Conservation (phyloP, 495 filamentous ascomycete genomes). For the Rostrohypoxylon terebratum region DNA sequence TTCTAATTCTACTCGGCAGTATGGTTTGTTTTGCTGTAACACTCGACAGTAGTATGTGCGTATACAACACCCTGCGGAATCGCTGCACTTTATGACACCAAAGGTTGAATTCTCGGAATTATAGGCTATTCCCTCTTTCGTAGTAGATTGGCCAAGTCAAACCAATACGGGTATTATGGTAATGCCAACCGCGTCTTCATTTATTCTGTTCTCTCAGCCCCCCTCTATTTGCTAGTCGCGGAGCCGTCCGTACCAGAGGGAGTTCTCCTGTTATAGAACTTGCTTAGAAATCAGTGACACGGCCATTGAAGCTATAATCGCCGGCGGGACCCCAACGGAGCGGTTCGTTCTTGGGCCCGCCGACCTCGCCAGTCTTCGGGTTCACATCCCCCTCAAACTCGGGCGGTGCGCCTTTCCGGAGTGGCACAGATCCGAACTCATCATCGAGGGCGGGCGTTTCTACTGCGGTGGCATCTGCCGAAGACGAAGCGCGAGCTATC, state of each 20-base stretch:
- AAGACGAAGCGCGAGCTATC: neutral
- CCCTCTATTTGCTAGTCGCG: neutral
- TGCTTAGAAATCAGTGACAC: slow-evolving; percentile 90
- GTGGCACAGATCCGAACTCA: slow-evolving; percentile 33
- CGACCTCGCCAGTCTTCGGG: slow-evolving; percentile 95
- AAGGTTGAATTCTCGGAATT: no score
- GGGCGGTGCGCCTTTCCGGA: slow-evolving; percentile 73
- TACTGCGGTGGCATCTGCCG: neutral
- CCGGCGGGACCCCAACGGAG: slow-evolving; percentile 82
- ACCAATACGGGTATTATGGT: no score
- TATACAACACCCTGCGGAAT: no score
- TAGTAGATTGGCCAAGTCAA: neutral
- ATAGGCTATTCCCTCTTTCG: neutral
- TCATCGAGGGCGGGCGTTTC: slow-evolving; percentile 9
- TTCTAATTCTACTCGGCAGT: no score
- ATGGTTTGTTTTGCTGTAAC: no score
- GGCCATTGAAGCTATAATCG: slow-evolving; percentile 96
- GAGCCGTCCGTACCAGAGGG: no score
- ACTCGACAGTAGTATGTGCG: no score
- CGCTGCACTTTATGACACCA: no score
- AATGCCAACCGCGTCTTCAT: neutral
- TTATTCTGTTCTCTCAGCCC: neutral
- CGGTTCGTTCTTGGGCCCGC: slow-evolving; percentile 97
- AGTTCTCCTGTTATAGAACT: neutral
- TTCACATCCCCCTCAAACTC: slow-evolving; percentile 96